Evolutionary conservation across 805 yeast genomes (phyloP).

Genomic region (Hanseniaspora guilliermondii): DNA sequence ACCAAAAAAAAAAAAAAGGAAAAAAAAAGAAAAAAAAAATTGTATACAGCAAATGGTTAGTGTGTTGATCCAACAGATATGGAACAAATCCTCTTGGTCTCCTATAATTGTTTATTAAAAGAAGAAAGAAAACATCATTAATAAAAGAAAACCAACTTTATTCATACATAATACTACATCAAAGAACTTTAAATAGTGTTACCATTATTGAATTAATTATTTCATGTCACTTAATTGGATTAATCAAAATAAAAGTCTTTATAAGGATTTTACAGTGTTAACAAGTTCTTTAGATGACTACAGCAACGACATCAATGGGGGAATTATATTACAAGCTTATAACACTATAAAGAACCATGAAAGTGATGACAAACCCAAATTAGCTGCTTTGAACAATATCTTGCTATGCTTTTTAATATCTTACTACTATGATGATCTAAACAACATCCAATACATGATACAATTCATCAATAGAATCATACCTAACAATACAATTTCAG

Average conservation of each 20-base stretch:
- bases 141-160: too few species aligned
- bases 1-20: not conserved
- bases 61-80: too few species aligned
- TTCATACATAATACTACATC: not conserved
- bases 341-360: not conserved
- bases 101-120: too few species aligned
- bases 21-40: too few species aligned
- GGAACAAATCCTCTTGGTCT: too few species aligned
- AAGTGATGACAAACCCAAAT: not conserved
- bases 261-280: not conserved
- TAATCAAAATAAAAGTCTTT: not conserved
- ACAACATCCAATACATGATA: not conserved
- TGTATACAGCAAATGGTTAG: too few species aligned
- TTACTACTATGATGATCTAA: slow-evolving; percentile 4
- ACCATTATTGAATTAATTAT: not conserved
- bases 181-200: not conserved
- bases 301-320: slow-evolving; percentile 12
- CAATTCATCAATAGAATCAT: not conserved
- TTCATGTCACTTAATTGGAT: not conserved
- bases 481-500: not conserved
- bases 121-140: too few species aligned
- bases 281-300: not conserved
- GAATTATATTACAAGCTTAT: slow-evolving; percentile 19
- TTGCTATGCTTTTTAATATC: slow-evolving; percentile 1
- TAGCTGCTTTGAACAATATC: slow-evolving; percentile 10